Evolutionary conservation across 352 stramenopile species (phyloP).

Genomic region (Phytophthora melonis): DNA sequence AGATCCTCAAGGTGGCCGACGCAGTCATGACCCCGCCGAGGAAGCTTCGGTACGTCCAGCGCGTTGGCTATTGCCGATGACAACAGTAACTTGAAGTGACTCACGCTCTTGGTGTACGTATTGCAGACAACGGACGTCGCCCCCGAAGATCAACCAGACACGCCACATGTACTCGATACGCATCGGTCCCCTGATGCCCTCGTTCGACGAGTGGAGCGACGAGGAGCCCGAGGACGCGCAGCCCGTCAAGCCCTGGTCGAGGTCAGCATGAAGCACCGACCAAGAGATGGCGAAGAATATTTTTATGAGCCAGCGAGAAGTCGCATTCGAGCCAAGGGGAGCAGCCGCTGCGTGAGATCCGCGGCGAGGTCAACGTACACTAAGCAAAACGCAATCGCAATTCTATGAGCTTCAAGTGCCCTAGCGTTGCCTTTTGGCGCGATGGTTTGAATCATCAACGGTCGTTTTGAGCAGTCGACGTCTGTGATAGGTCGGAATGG

Average conservation of each 20-base stretch:
- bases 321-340: neutral
- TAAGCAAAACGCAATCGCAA: neutral
- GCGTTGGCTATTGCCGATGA: neutral
- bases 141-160: conserved; percentile 34
- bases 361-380: conserved; percentile 9
- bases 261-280: conserved; percentile 27
- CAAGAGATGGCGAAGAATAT: conserved; percentile 11
- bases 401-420: neutral
- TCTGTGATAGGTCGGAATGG: conserved; percentile 8
- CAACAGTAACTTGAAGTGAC: conserved; percentile 8
- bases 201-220: conserved; percentile 30
- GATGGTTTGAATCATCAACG: conserved; percentile 24
- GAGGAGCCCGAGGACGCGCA: conserved; percentile 16
- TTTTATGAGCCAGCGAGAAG: conserved; percentile 34
- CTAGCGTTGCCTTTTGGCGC: neutral
- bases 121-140: conserved; percentile 23
- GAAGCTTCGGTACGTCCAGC: conserved; percentile 27
- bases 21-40: conserved; percentile 23
- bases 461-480: conserved; percentile 6
- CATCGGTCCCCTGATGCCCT: conserved; percentile 31
- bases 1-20: conserved; percentile 3
- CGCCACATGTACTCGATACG: conserved; percentile 31
- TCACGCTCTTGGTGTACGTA: conserved; percentile 9
- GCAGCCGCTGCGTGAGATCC: neutral
- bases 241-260: conserved; percentile 28